Percentiles rank a stretch among this genome's conserved stretches.
phyloP scores from a whole-genome alignment of 225 moss, liverwort and hornwort genomes.

The Bryoerythrophyllum caledonicum region DNA sequence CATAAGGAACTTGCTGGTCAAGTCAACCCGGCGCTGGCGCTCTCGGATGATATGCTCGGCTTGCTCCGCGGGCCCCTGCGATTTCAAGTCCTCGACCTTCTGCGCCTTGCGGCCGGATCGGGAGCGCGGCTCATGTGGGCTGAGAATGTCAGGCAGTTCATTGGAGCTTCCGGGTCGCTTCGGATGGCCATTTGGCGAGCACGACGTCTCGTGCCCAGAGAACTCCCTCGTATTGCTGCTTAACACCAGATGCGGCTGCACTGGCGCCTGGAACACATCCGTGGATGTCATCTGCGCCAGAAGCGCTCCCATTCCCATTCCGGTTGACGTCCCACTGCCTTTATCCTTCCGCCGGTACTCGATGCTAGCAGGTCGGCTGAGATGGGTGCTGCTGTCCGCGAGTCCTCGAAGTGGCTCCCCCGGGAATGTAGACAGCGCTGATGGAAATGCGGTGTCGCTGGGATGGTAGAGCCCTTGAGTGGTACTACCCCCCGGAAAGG shows the following conservation, averaged over 20 bases:
- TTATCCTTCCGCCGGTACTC: background rate
- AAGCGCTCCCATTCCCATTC: background rate
- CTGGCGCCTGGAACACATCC: constrained; percentile 6
- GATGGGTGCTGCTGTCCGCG: background rate
- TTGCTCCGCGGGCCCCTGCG: constrained; percentile 18
- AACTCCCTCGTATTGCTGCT: background rate
- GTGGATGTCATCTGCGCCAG: background rate
- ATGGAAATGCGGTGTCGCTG: background rate
- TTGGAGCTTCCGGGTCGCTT: background rate
- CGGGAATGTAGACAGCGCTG: background rate
- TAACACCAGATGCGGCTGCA: background rate
- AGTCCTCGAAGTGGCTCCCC: background rate
- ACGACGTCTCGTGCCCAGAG: background rate
- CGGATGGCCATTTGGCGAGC: background rate
- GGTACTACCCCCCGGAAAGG: background rate
- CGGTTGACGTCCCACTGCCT: background rate
- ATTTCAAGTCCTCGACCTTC: background rate
- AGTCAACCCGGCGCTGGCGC: constrained; percentile 26
- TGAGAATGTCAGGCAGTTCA: background rate
- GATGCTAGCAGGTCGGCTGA: background rate
- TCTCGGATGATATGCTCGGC: constrained; percentile 26
- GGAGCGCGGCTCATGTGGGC: background rate
- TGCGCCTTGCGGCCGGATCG: constrained; percentile 4
- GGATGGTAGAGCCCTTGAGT: background rate
- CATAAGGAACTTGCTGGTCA: constrained; percentile 27